These are phyloP conservation scores for Trichosporon sp. DNA, from an alignment of 1,284 basidiomycete species.

Conservation along the genomic window DNA sequence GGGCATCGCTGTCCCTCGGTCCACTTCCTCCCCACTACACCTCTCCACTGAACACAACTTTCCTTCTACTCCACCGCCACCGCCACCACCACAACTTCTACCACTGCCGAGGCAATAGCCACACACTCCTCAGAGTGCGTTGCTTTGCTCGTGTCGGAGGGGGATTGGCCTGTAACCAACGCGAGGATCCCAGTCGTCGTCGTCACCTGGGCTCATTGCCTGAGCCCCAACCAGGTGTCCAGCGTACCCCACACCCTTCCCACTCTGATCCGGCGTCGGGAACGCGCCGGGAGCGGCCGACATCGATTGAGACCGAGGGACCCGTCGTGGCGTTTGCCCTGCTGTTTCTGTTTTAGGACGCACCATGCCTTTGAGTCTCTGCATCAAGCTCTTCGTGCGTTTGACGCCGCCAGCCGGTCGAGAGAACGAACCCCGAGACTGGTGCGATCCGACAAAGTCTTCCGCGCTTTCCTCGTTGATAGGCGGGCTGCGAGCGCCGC, in stretches of 20 bases:
- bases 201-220: constrained; percentile 17
- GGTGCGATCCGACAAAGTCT: not conserved
- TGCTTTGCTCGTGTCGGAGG: not conserved
- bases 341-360: constrained; percentile 37
- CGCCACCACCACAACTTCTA: constrained; percentile 9
- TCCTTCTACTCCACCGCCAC: constrained; percentile 21
- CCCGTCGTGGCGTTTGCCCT: constrained; percentile 22
- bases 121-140: constrained; percentile 7
- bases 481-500: constrained; percentile 26
- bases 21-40: not conserved
- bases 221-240: constrained; percentile 25
- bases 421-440: constrained; percentile 6
- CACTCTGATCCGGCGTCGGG: constrained; percentile 14
- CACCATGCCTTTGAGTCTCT: constrained; percentile 58
- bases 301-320: constrained; percentile 35
- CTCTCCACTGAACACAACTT: constrained; percentile 18
- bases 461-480: constrained; percentile 23
- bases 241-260: constrained; percentile 21
- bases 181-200: constrained; percentile 5
- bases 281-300: constrained; percentile 25
- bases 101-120: not conserved
- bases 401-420: constrained; percentile 48
- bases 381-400: constrained; percentile 58
- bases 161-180: constrained; percentile 1
- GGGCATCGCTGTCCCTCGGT: constrained; percentile 15